Base-by-base conservation (phyloP, 148 eudicot species). In the Persicaria maculosa region DNA sequence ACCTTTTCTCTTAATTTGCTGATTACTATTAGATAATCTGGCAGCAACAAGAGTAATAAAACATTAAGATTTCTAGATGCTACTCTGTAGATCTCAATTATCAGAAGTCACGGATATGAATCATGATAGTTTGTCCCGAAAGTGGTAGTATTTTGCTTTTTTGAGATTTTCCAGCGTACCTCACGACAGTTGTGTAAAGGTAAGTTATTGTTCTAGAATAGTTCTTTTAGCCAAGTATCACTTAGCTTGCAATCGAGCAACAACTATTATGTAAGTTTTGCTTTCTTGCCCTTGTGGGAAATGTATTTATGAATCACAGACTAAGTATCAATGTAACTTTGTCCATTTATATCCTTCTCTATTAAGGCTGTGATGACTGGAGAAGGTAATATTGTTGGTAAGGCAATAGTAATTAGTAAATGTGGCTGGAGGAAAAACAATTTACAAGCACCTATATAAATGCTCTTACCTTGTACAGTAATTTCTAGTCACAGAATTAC, bases 351-450 rank as follows among this genome's bases (percentile, higher is more conserved):
- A 36, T 31, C 44, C n/a, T 62, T 62, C 5, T 11, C 25, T 57
- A 4, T 11, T 31, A 62, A 36, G 44, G 7, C 36, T 11, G 44
- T 25, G 44, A 44, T 62, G 44, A 59, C 1, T 59, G 40, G 40
- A 59, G 12, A 59, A 22, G 1, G 65, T 59, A 59, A 20, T 1
- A 55, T 16, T 55, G 11, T 20, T 59, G 65, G 9, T 20, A 9
- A 19, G 65, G 14, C 68, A 62, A 62, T 62, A 0, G 44, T 25
- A 7, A 62, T 31, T 62, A 0, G 44, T 25, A 7, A 9, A 8
- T 22, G 68, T 61, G 44, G 68, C 68, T 61, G 44, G 43, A 61
- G 68, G 25, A 40, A 61, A 40, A 59, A 61, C 25, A 61, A 25
- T 9, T 22, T 62, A 57, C 68, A 62, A 20, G 44, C 44, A 62